Evolutionary conservation across 352 stramenopile species (phyloP).

Genomic region (Globisporangium viniferum): DNA sequence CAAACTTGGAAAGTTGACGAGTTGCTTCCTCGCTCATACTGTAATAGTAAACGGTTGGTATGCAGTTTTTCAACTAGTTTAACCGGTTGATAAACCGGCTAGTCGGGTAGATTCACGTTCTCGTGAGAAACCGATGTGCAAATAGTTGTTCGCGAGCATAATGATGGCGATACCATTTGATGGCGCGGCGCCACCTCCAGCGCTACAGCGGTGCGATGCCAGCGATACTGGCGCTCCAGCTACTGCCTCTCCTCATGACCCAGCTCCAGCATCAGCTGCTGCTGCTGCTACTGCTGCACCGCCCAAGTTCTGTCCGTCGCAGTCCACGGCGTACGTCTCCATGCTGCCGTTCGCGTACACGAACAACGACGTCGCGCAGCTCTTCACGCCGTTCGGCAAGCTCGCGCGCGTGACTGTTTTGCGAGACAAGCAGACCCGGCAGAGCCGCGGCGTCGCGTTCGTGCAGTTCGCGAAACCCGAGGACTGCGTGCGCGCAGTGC

Average conservation of each 20-base stretch:
- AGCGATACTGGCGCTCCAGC: not conserved
- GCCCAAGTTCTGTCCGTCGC: conserved; percentile 17
- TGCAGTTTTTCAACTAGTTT: too few species aligned
- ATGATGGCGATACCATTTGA: not conserved
- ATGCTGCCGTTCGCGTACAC: conserved; percentile 89
- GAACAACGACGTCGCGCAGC: conserved; percentile 83
- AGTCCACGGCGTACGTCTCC: conserved; percentile 77
- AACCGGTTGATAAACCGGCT: too few species aligned
- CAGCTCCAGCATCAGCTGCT: not conserved
- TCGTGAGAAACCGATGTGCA: too few species aligned
- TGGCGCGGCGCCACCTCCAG: not conserved
- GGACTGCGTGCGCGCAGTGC: conserved; percentile 53
- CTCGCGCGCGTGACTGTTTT: conserved; percentile 75
- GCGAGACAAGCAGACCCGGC: conserved; percentile 68
- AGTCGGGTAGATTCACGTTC: too few species aligned
- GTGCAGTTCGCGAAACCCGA: conserved; percentile 78
- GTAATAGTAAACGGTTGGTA: too few species aligned
- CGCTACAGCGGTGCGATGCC: not conserved
- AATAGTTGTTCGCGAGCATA: not conserved
- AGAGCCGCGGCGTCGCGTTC: conserved; percentile 78
- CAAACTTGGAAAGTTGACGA: too few species aligned
- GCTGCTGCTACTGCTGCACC: not conserved
- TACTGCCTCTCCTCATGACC: not conserved
- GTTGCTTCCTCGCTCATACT: too few species aligned
- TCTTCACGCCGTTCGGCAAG: conserved; percentile 75